phyloP scores from a whole-genome alignment of 495 filamentous ascomycete species.

The Penicillium parvum region DNA sequence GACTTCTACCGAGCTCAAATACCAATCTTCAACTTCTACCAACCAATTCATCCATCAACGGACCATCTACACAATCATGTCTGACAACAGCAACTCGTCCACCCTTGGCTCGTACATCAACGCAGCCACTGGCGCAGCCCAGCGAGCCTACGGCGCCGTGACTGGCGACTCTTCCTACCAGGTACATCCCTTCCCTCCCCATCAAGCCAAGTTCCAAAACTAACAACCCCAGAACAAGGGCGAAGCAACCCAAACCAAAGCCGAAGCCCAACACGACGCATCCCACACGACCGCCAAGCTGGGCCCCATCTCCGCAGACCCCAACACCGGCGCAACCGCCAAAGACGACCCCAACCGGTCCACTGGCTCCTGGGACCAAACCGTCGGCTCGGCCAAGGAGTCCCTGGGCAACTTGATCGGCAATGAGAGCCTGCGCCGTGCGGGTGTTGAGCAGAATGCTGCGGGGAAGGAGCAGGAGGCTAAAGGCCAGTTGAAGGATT shows the following conservation, averaged over 20 bases:
- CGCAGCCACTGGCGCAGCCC: conserved; percentile 66
- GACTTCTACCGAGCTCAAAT: neutral
- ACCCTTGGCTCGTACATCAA: conserved; percentile 80
- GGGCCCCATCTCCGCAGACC: conserved; percentile 59
- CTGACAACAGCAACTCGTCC: conserved; percentile 56
- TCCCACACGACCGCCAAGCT: conserved; percentile 65
- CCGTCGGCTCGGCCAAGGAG: conserved; percentile 80
- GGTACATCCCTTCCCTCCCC: conserved; percentile 33
- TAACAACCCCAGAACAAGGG: conserved; percentile 39
- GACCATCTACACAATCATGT: conserved; percentile 44
- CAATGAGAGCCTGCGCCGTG: conserved; percentile 64
- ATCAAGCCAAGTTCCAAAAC: neutral
- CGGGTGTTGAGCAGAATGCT: conserved; percentile 73
- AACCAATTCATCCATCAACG: conserved; percentile 1
- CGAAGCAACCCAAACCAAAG: conserved; percentile 56
- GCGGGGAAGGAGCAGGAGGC: conserved; percentile 80
- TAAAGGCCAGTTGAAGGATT: conserved; percentile 75
- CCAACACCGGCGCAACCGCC: conserved; percentile 64
- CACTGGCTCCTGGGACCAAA: conserved; percentile 79
- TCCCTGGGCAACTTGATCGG: conserved; percentile 70
- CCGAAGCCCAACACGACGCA: conserved; percentile 57
- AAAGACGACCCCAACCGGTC: conserved; percentile 68
- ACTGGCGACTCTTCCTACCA: conserved; percentile 71
- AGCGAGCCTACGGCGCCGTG: conserved; percentile 65
- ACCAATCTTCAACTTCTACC: conserved; percentile 3